Evolutionary conservation across 108 stramenopile genomes (phyloP).

Genomic region (Fragilaria crotonensis): DNA sequence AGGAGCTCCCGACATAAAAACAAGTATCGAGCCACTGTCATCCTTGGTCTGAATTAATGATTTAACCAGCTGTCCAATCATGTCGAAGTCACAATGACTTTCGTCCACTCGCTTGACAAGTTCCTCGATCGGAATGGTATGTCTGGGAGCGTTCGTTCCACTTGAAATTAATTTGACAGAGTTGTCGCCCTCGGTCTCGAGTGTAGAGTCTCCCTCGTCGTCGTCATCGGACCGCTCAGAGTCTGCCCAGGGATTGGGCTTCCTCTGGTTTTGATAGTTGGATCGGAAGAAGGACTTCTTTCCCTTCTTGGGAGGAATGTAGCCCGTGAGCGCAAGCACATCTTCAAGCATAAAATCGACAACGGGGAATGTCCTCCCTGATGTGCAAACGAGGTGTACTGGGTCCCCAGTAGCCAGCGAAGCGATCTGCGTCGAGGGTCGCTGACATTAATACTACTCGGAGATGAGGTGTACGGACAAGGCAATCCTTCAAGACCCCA

Average conservation of each 20-base stretch:
- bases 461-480: constrained; percentile 28
- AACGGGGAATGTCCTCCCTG: constrained; percentile 93
- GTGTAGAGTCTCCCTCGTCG: constrained; percentile 9
- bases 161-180: constrained; percentile 1
- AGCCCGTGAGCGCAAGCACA: constrained; percentile 65
- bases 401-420: constrained; percentile 68
- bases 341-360: constrained; percentile 84
- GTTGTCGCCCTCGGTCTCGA: not conserved
- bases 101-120: constrained; percentile 64
- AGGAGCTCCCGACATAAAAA: constrained; percentile 88
- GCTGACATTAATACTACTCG: constrained; percentile 85
- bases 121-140: constrained; percentile 44
- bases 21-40: constrained; percentile 78
- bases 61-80: constrained; percentile 53
- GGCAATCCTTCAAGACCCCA: constrained; percentile 43
- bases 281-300: constrained; percentile 21
- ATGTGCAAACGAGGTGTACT: constrained; percentile 84
- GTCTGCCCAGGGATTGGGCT: constrained; percentile 30
- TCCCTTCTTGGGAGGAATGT: constrained; percentile 68
- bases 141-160: not conserved
- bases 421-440: constrained; percentile 89
- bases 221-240: constrained; percentile 40
- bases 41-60: constrained; percentile 33
- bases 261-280: constrained; percentile 5
- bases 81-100: constrained; percentile 55